Evolutionary conservation across 176 grass and related monocot genomes (phyloP).

Genomic region (Canna indica): DNA sequence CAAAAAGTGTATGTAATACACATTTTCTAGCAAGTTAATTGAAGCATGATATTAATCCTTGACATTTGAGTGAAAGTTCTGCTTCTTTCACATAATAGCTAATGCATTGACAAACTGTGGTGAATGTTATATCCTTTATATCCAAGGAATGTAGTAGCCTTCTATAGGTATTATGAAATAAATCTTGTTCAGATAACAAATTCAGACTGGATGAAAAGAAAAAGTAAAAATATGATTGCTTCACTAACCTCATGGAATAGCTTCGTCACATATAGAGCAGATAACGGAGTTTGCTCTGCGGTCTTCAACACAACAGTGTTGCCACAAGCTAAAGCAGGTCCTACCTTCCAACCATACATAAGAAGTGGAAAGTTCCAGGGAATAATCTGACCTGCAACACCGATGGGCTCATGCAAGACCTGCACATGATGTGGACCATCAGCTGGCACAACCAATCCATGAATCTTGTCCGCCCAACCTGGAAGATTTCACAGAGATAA

Average conservation of each 20-base stretch:
- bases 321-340: conserved; percentile 74
- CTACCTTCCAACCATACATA: conserved; percentile 93
- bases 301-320: conserved; percentile 84
- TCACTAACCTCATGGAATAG: conserved; percentile 67
- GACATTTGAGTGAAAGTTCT: neutral
- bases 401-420: conserved; percentile 81
- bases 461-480: conserved; percentile 90
- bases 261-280: conserved; percentile 53
- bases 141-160: neutral
- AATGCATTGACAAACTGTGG: neutral
- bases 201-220: neutral
- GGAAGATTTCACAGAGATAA: conserved; percentile 10
- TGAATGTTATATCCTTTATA: neutral
- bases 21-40: neutral
- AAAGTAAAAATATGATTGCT: neutral
- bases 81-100: neutral
- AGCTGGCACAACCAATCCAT: conserved; percentile 64
- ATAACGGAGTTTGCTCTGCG: conserved; percentile 84
- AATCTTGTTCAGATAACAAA: neutral
- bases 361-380: conserved; percentile 92
- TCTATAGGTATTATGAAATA: neutral
- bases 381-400: conserved; percentile 75
- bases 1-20: neutral
- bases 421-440: conserved; percentile 68
- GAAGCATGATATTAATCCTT: neutral